Evolutionary conservation across 495 filamentous ascomycete genomes (phyloP), one percentile per base, ranked within the genome.

Genomic region (Oidiodendron maius): DNA sequence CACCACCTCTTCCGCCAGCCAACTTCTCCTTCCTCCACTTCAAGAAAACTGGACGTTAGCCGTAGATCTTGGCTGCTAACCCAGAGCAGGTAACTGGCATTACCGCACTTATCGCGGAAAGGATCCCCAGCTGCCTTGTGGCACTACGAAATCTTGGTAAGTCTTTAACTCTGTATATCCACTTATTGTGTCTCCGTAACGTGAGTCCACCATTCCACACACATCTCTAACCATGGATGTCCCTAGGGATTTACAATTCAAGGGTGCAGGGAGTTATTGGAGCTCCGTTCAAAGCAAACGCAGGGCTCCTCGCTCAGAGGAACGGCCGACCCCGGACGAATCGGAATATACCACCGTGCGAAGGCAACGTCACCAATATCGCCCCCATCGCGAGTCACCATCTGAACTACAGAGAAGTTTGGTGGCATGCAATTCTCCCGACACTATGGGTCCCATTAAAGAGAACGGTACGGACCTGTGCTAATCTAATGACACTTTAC

Each of bases 371-470:
- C n/a, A n/a, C n/a, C 36, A 8, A 15, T 39, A 6, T 30, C 5
- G 5, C 36, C 36, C 13, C 36, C 5, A 39, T 8, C 13, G 5
- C 5, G 8, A 5, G 36, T 39, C 36, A 39, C 13, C n/a, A 39
- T 8, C n/a, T 15, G 36, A 39, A 39, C 16, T 12, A 15, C 36
- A 20, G 39, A 21, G 39, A 41, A 4, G 22, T n/a, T 30, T 12
- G 12, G 5, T 12, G 26, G 26, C 26, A 30, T 30, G 5, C 26
- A 30, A 12, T 30, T 5, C 5, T 12, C 26, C 26, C 12, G 12
- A 12, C 26, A 30, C 5, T 30, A 60, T 60, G 57, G 57, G 37
- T 12, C 58, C 52, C 8, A 46, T 48, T 4, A 61, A 53, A 36
- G 51, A 56, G 21, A 57, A 52, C 40, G 30, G 57, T 60, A 45